A percentile compares a stretch with the other conserved stretches of the same genome.
Conservation (phyloP, 2,329 filamentous ascomycete genomes). For the Apiospora hydei region DNA sequence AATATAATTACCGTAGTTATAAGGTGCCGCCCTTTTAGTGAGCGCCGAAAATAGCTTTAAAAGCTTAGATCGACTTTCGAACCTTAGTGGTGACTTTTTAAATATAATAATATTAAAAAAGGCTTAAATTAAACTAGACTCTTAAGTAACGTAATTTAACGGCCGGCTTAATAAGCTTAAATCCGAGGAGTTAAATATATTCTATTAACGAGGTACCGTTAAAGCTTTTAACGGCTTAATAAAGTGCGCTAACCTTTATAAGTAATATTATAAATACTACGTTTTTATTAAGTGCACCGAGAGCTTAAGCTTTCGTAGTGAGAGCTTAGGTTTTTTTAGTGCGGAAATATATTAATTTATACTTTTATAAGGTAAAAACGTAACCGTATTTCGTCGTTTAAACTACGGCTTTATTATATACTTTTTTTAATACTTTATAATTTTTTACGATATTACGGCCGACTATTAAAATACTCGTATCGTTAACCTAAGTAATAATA, state of each 20-base stretch:
- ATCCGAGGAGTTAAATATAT: background rate
- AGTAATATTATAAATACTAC: background rate
- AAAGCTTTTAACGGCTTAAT: background rate
- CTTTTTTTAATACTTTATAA: background rate
- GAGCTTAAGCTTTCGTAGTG: no score
- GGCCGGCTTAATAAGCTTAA: background rate
- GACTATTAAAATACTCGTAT: background rate
- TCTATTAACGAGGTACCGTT: background rate
- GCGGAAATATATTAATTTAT: background rate
- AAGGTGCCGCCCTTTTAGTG: background rate
- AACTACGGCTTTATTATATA: background rate
- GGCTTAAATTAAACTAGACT: background rate
- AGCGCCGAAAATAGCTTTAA: background rate
- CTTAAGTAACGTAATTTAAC: background rate
- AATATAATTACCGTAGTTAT: background rate
- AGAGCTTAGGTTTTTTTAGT: background rate
- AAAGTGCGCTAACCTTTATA: background rate
- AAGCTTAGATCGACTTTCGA: background rate
- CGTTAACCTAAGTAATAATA: background rate
- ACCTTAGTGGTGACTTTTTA: background rate
- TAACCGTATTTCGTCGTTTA: background rate
- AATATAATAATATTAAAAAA: background rate
- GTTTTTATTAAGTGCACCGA: background rate
- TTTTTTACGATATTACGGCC: background rate
- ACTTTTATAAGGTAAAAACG: background rate